Evolutionary conservation across 305 asterid genomes (phyloP).

Genomic region (Fraxinus latifolia): DNA sequence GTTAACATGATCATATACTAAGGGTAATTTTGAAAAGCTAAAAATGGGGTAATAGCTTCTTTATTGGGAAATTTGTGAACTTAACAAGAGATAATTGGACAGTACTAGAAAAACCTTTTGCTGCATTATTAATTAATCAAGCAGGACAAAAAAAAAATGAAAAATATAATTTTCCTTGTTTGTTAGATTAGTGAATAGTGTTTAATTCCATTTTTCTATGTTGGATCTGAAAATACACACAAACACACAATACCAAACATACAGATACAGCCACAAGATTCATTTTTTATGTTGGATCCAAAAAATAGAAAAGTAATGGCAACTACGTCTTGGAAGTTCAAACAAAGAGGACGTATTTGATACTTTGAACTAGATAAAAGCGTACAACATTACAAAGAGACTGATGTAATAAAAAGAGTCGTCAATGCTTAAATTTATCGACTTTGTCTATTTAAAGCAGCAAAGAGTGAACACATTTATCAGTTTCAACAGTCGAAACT

Average conservation of each 20-base stretch:
- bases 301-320: neutral
- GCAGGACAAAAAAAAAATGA: neutral
- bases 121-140: neutral
- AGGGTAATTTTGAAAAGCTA: neutral
- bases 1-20: neutral
- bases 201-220: neutral
- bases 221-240: neutral
- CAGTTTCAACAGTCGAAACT: neutral
- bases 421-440: neutral
- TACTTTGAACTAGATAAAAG: neutral
- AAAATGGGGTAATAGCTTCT: neutral
- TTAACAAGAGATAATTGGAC: neutral
- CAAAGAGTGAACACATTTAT: neutral
- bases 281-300: neutral
- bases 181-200: neutral
- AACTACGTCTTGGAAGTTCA: neutral
- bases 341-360: neutral
- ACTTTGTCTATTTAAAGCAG: neutral
- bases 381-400: neutral
- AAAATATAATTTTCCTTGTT: neutral
- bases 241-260: neutral
- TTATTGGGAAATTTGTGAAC: neutral
- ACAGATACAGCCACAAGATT: constrained; percentile 2
- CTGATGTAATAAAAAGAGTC: neutral
- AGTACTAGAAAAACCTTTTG: neutral